These are phyloP conservation scores for Globisporangium spiculum DNA, from an alignment of 352 stramenopile genomes.

Conservation along the genomic window DNA sequence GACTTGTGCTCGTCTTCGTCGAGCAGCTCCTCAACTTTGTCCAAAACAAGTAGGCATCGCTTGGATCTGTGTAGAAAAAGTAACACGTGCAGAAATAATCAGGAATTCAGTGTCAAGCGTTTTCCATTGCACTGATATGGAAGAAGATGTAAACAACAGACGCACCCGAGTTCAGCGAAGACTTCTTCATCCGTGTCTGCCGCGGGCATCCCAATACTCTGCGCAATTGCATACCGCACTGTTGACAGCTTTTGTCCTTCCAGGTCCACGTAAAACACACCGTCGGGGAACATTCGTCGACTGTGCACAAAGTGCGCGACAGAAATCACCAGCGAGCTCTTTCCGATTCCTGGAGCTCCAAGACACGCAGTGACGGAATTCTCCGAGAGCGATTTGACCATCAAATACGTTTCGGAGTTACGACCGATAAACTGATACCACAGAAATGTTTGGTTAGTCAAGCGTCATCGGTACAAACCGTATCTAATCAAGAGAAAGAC, in stretches of 20 bases:
- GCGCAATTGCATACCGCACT: slow-evolving; percentile 77
- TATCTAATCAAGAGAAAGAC: background rate
- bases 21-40: slow-evolving; percentile 79
- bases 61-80: slow-evolving; percentile 36
- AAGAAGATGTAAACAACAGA: background rate
- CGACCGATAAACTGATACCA: slow-evolving; percentile 63
- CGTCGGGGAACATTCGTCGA: slow-evolving; percentile 73
- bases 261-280: slow-evolving; percentile 82
- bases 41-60: slow-evolving; percentile 66
- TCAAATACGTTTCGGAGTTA: slow-evolving; percentile 75
- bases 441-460: background rate
- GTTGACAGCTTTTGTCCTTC: slow-evolving; percentile 79
- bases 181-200: slow-evolving; percentile 76
- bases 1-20: slow-evolving; percentile 75
- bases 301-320: slow-evolving; percentile 79
- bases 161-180: slow-evolving; percentile 64
- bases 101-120: background rate
- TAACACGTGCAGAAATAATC: background rate
- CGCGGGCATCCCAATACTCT: slow-evolving; percentile 72
- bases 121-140: background rate
- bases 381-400: slow-evolving; percentile 72
- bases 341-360: slow-evolving; percentile 73
- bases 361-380: slow-evolving; percentile 74
- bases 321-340: slow-evolving; percentile 80
- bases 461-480: background rate